Evolutionary conservation across 176 grass and related monocot genomes (phyloP).

Genomic region (Ampelocalamus luodianensis): DNA sequence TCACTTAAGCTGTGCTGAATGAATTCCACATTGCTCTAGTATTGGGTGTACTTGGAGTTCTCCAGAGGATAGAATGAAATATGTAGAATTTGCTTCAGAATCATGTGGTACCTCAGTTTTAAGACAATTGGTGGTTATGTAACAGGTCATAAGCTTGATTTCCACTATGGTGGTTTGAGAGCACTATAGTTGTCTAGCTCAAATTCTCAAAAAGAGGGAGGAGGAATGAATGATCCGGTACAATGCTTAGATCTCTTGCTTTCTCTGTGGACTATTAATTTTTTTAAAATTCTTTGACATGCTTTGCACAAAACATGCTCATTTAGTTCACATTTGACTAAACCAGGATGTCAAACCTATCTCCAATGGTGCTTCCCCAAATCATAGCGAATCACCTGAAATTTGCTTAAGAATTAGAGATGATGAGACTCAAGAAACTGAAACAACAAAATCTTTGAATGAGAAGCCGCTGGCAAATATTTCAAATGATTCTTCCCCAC

Average conservation of each 20-base stretch:
- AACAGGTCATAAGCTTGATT: slow-evolving; percentile 37
- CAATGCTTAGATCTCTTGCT: not conserved
- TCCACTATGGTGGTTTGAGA: not conserved
- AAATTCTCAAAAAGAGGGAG: slow-evolving; percentile 14
- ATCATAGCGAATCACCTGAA: slow-evolving; percentile 57
- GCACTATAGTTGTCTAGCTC: slow-evolving; percentile 18
- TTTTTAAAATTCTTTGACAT: slow-evolving; percentile 15
- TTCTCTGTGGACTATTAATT: not conserved
- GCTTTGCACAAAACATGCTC: slow-evolving; percentile 35
- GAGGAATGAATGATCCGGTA: slow-evolving; percentile 6
- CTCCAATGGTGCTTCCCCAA: slow-evolving; percentile 48
- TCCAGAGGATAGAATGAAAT: slow-evolving; percentile 13
- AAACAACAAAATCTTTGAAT: slow-evolving; percentile 41
- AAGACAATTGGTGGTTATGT: slow-evolving; percentile 7
- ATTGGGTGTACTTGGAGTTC: slow-evolving; percentile 2
- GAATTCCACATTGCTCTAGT: not conserved
- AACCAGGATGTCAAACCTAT: slow-evolving; percentile 55
- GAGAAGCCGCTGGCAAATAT: slow-evolving; percentile 39
- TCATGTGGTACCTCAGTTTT: not conserved
- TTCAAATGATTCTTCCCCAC: slow-evolving; percentile 49
- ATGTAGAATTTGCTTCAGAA: slow-evolving; percentile 4
- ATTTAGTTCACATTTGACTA: slow-evolving; percentile 21
- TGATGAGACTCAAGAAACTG: slow-evolving; percentile 47
- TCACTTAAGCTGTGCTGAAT: not conserved
- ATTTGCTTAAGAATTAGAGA: slow-evolving; percentile 52